Conservation (phyloP, 1,284 basidiomycete species). For the Xerocomus amazonicus region DNA sequence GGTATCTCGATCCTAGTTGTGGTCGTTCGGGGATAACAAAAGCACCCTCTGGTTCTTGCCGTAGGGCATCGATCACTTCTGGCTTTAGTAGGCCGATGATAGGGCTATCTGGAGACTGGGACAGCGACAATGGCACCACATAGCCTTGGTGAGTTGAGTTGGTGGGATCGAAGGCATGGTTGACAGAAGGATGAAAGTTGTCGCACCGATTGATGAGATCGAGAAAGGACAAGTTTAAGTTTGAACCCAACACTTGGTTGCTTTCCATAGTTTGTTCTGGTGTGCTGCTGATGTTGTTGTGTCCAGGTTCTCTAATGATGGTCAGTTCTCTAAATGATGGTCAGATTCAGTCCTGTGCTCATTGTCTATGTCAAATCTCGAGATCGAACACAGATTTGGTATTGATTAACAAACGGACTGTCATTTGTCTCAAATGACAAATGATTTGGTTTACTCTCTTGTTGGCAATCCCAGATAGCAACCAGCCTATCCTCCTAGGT, state of each 20-base stretch:
- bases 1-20: constrained; percentile 24
- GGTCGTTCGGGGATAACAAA: constrained; percentile 40
- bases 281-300: not conserved
- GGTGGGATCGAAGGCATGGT: constrained; percentile 15
- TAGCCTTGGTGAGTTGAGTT: constrained; percentile 36
- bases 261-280: not conserved
- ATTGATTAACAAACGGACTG: no score
- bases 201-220: constrained; percentile 60
- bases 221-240: constrained; percentile 42
- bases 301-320: no score
- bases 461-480: no score
- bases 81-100: constrained; percentile 64
- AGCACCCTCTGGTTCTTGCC: constrained; percentile 40
- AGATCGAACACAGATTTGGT: no score
- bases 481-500: no score
- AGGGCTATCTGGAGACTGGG: constrained; percentile 45
- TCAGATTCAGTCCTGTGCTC: no score
- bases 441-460: no score
- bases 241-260: constrained; percentile 32
- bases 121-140: constrained; percentile 51
- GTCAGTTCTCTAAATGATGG: no score
- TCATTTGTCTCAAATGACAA: no score
- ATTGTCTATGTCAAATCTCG: no score
- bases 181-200: constrained; percentile 48
- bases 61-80: constrained; percentile 50